Percentiles rank a stretch among this genome's conserved stretches.
Conservation (phyloP, 257 asterid species). For the Solanum ossicruentum region DNA sequence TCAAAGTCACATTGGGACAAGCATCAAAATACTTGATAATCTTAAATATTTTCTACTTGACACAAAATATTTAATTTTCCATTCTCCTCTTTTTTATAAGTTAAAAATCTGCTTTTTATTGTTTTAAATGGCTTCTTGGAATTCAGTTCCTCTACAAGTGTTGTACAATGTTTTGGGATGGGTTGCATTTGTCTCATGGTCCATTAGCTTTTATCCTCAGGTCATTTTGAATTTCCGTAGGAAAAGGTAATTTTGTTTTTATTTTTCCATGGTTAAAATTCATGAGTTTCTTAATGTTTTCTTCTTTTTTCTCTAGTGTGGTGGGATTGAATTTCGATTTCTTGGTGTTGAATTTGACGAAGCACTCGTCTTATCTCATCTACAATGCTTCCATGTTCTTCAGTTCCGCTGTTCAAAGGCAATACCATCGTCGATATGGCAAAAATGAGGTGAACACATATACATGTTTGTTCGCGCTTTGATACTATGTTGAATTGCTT, state of each 20-base stretch:
- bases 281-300: background rate
- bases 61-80: background rate
- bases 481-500: background rate
- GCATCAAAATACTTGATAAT: background rate
- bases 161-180: conserved; percentile 67
- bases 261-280: no score
- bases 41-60: background rate
- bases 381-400: conserved; percentile 88
- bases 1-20: background rate
- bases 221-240: conserved; percentile 57
- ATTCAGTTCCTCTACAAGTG: conserved; percentile 46
- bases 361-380: conserved; percentile 77
- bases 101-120: background rate
- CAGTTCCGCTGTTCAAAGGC: conserved; percentile 60
- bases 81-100: background rate
- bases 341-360: conserved; percentile 67
- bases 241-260: conserved; percentile 42
- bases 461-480: background rate
- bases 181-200: conserved; percentile 79
- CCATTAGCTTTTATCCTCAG: conserved; percentile 93
- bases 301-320: conserved; percentile 17
- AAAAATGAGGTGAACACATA: conserved; percentile 33
- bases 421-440: conserved; percentile 64
- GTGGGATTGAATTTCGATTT: conserved; percentile 93
- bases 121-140: conserved; percentile 57